phyloP scores from a whole-genome alignment of 257 asterid species.

The Lavandula angustifolia region DNA sequence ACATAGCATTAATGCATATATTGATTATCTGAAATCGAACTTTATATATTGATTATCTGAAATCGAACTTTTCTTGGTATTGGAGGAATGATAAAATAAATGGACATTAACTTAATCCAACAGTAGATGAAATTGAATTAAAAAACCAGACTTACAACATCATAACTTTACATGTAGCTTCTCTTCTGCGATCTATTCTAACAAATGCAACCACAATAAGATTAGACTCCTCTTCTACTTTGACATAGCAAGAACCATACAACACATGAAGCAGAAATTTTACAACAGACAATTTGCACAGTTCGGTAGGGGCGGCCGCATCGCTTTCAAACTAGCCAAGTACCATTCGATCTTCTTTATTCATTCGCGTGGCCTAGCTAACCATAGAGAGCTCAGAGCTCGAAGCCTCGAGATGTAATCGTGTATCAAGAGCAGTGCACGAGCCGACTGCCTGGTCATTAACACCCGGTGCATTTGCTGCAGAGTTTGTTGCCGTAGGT shows the following conservation, averaged over 20 bases:
- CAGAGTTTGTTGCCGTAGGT: conserved; percentile 81
- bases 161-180: conserved; percentile 23
- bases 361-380: conserved; percentile 86
- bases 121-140: not conserved
- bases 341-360: not conserved
- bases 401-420: conserved; percentile 89
- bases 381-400: conserved; percentile 95
- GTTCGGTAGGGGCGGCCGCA: not conserved
- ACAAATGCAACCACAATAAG: conserved; percentile 23
- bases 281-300: conserved; percentile 25
- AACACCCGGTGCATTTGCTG: conserved; percentile 84
- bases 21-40: too few relatives aligned
- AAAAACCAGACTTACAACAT: not conserved
- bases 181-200: conserved; percentile 4
- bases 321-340: conserved; percentile 1
- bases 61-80: not conserved
- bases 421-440: conserved; percentile 69
- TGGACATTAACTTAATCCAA: not conserved
- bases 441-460: conserved; percentile 88
- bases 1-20: too few relatives aligned
- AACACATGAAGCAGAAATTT: conserved; percentile 9
- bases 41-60: too few relatives aligned
- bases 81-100: not conserved
- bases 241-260: conserved; percentile 13
- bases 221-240: conserved; percentile 23